A percentile compares a stretch with the other conserved stretches of the same genome.
Evolutionary conservation across 1,139 yeast genomes (phyloP).

Genomic region (Chernovozyma sophiae-reginae): DNA sequence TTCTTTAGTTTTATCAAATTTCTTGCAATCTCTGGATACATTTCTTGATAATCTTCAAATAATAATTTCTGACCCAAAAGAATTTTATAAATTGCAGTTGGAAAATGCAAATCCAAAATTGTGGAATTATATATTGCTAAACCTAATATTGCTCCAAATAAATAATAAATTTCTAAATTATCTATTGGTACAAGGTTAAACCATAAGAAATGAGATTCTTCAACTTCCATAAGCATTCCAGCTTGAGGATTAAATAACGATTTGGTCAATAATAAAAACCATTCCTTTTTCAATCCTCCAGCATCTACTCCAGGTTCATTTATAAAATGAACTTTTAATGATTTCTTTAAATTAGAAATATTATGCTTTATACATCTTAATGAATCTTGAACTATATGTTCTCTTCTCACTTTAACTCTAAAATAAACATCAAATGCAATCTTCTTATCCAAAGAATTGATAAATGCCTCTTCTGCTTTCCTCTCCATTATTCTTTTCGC

Average conservation of each 20-base stretch:
- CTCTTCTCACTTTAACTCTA: constrained; percentile 64
- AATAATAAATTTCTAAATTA: constrained; percentile 54
- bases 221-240: constrained; percentile 59
- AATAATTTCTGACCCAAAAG: constrained; percentile 54
- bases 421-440: constrained; percentile 64
- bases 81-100: constrained; percentile 71
- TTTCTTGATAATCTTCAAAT: constrained; percentile 59
- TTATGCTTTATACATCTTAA: constrained; percentile 57
- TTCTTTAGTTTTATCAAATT: constrained; percentile 54
- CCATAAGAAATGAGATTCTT: constrained; percentile 75
- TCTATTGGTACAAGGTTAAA: constrained; percentile 51
- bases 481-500: constrained; percentile 80
- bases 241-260: constrained; percentile 64
- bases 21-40: constrained; percentile 64
- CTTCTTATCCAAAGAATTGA: constrained; percentile 63
- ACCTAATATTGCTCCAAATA: constrained; percentile 84
- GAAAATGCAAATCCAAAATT: constrained; percentile 74
- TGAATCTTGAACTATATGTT: constrained; percentile 69
- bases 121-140: constrained; percentile 89
- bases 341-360: constrained; percentile 64
- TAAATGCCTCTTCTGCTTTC: constrained; percentile 86
- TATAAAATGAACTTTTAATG: constrained; percentile 71
- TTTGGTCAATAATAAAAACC: constrained; percentile 75
- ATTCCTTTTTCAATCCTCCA: constrained; percentile 89
- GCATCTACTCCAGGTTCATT: constrained; percentile 93